Evolutionary conservation across 208 protist genomes (phyloP).

Genomic region (Acanthamoeba culbertsoni): DNA sequence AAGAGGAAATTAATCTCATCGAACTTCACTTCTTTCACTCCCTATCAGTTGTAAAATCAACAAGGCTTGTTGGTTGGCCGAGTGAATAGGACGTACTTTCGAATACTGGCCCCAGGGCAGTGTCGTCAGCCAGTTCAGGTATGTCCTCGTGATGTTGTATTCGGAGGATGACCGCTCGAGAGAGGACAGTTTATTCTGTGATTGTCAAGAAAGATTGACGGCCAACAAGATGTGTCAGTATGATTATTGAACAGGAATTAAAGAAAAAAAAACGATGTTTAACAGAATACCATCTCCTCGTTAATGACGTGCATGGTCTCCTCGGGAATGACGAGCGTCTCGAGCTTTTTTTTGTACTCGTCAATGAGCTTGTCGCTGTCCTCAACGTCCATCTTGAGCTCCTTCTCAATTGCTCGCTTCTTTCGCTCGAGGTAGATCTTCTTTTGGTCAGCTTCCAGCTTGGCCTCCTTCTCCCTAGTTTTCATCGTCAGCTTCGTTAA

Average conservation of each 20-base stretch:
- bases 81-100: too few relatives aligned
- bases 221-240: not conserved
- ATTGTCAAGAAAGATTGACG: slow-evolving; percentile 72
- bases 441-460: slow-evolving; percentile 50
- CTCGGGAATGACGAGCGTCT: slow-evolving; percentile 57
- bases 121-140: slow-evolving; percentile 86
- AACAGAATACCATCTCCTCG: slow-evolving; percentile 60
- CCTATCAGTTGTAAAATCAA: too few relatives aligned
- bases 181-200: slow-evolving; percentile 71
- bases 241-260: not conserved
- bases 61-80: too few relatives aligned
- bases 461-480: slow-evolving; percentile 60
- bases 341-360: slow-evolving; percentile 77
- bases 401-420: slow-evolving; percentile 73
- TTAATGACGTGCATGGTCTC: slow-evolving; percentile 56
- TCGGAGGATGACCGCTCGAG: slow-evolving; percentile 81
- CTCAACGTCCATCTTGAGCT: slow-evolving; percentile 81
- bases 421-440: slow-evolving; percentile 78
- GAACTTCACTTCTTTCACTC: too few relatives aligned
- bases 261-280: too few relatives aligned
- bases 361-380: slow-evolving; percentile 83
- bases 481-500: not conserved
- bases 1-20: too few relatives aligned
- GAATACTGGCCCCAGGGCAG: not conserved
- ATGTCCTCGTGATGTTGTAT: slow-evolving; percentile 85